These are phyloP conservation scores for Tricholoma sp. DNA, from an alignment of 768 basidiomycete genomes.

Conservation along the genomic window DNA sequence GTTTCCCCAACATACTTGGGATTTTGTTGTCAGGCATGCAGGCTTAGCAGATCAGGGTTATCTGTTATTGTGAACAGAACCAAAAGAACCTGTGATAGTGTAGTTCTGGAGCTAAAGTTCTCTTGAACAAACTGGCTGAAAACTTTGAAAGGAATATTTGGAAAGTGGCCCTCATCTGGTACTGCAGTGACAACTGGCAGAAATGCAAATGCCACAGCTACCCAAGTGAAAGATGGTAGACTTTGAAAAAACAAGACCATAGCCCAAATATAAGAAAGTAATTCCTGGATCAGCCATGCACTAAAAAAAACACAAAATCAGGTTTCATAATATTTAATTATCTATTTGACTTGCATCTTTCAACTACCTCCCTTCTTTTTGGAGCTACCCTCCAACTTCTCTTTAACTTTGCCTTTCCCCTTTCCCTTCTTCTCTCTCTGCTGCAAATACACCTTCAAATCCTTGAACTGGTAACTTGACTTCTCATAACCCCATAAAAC, in stretches of 20 bases:
- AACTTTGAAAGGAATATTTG: background rate
- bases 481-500: background rate
- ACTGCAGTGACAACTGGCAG: background rate
- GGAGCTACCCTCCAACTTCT: background rate
- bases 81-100: constrained; percentile 5
- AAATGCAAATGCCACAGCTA: background rate
- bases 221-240: background rate
- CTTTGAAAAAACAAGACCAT: too few species aligned
- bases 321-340: too few species aligned
- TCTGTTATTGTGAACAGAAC: constrained; percentile 8
- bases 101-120: background rate
- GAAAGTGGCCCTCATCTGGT: background rate
- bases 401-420: too few species aligned
- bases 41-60: constrained; percentile 10
- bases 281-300: too few species aligned
- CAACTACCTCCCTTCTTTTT: background rate
- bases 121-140: background rate
- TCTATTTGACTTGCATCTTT: background rate
- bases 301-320: too few species aligned
- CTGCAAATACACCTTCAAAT: background rate
- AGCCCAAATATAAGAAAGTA: too few species aligned
- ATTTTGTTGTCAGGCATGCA: constrained; percentile 12
- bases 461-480: background rate
- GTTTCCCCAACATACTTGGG: background rate
- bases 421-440: background rate